phyloP scores from a whole-genome alignment of 257 asterid species.

The Ballota nigra region DNA sequence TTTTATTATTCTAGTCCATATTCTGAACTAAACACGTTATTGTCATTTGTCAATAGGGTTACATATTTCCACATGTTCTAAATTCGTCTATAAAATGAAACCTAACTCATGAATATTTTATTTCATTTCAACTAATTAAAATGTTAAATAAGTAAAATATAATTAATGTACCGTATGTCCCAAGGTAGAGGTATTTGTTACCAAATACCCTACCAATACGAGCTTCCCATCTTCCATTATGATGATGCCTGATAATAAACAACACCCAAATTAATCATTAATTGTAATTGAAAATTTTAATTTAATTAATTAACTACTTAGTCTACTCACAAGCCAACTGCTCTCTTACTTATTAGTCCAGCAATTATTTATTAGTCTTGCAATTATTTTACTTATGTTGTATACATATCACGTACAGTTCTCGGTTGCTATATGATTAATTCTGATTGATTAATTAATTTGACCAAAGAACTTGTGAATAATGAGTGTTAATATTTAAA shows the following conservation, averaged over 20 bases:
- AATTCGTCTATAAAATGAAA: background rate
- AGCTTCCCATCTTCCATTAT: slow-evolving; percentile 99
- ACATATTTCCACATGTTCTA: too few species aligned
- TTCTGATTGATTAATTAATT: background rate
- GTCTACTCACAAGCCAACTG: background rate
- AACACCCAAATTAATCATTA: background rate
- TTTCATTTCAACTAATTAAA: background rate
- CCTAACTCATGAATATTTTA: background rate
- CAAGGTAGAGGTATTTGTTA: slow-evolving; percentile 94
- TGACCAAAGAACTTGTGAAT: background rate
- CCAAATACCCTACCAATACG: slow-evolving; percentile 94
- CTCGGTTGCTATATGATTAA: background rate
- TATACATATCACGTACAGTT: background rate
- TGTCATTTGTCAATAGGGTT: background rate
- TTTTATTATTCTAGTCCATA: background rate
- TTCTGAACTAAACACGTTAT: background rate
- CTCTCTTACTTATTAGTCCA: background rate
- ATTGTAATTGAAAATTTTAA: background rate
- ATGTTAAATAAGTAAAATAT: background rate
- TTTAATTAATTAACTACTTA: background rate
- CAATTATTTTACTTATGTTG: too few species aligned
- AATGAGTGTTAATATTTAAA: background rate
- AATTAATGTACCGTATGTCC: slow-evolving; percentile 76
- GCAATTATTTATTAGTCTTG: too few species aligned
- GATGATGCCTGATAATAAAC: slow-evolving; percentile 66